Conservation (phyloP, 148 eudicot genomes). For the Polygonum maritimum region DNA sequence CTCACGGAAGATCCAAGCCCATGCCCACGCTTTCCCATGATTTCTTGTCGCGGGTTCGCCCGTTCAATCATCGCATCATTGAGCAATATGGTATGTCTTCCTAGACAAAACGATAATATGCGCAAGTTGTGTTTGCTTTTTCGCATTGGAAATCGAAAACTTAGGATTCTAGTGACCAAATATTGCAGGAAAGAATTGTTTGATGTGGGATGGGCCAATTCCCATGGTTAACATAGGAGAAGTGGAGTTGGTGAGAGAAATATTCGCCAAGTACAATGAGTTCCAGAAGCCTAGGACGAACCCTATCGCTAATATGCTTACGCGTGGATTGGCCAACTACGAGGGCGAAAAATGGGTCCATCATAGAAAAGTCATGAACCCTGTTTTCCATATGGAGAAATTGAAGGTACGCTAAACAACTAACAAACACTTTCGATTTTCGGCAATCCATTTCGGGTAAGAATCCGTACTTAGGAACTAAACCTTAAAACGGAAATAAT, state of each 20-base stretch:
- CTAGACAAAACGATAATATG: too few relatives aligned
- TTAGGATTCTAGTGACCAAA: too few relatives aligned
- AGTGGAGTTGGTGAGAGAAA: conserved; percentile 23
- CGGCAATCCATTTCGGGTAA: too few relatives aligned
- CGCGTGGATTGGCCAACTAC: conserved; percentile 20
- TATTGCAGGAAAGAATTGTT: conserved; percentile 24
- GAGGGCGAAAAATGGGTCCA: conserved; percentile 38
- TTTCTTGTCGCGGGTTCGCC: conserved; percentile 18
- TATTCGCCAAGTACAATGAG: conserved; percentile 24
- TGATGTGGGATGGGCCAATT: conserved; percentile 28
- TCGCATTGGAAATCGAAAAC: too few relatives aligned
- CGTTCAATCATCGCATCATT: conserved; percentile 20
- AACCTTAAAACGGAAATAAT: too few relatives aligned
- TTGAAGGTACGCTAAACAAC: conserved; percentile 19
- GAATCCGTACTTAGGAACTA: too few relatives aligned
- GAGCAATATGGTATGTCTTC: conserved; percentile 16
- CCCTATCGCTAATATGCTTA: conserved; percentile 22
- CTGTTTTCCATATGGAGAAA: conserved; percentile 35
- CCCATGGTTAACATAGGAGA: conserved; percentile 31
- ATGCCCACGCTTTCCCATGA: conserved; percentile 14
- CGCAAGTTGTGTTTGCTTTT: too few relatives aligned
- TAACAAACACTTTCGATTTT: too few relatives aligned
- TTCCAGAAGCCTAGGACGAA: conserved; percentile 29
- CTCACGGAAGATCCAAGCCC: conserved; percentile 21
- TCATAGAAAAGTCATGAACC: conserved; percentile 30